phyloP scores from a whole-genome alignment of 2,329 filamentous ascomycete species.

The Colletotrichum sp. region DNA sequence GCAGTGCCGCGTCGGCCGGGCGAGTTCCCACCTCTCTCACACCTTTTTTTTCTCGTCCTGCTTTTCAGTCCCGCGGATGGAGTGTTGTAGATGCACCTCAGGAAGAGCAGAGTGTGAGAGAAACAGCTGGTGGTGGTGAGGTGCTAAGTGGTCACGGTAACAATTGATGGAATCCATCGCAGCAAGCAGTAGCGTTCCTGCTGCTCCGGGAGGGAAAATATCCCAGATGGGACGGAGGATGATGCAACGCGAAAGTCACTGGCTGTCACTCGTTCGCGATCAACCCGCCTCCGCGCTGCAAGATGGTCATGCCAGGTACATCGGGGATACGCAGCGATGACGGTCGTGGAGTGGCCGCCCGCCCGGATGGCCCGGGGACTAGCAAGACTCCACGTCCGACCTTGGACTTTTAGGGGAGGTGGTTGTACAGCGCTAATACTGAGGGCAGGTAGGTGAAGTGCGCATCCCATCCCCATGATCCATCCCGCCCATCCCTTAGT shows the following conservation, averaged over 20 bases:
- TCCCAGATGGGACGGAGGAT: neutral
- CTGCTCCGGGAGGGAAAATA: neutral
- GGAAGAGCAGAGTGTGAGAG: neutral
- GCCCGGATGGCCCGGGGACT: constrained; percentile 23
- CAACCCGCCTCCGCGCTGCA: neutral
- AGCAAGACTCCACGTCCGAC: constrained; percentile 18
- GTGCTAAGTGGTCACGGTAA: neutral
- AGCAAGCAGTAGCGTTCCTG: constrained; percentile 20
- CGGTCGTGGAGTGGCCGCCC: neutral
- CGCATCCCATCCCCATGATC: neutral
- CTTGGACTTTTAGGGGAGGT: neutral
- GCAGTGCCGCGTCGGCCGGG: constrained; percentile 12
- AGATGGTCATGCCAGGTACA: neutral
- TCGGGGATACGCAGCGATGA: neutral
- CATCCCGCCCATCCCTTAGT: neutral
- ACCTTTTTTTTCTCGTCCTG: neutral
- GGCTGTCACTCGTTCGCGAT: neutral
- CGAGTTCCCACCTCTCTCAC: constrained; percentile 28
- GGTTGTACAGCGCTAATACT: neutral
- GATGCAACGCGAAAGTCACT: neutral
- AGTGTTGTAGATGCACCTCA: constrained; percentile 5
- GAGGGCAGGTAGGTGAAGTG: neutral
- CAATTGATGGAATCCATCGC: neutral
- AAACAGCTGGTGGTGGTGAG: neutral
- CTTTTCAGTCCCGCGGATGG: neutral